These are phyloP conservation scores for Geosmithia putterillii DNA, from an alignment of 2,329 filamentous ascomycete species.

Conservation along the genomic window DNA sequence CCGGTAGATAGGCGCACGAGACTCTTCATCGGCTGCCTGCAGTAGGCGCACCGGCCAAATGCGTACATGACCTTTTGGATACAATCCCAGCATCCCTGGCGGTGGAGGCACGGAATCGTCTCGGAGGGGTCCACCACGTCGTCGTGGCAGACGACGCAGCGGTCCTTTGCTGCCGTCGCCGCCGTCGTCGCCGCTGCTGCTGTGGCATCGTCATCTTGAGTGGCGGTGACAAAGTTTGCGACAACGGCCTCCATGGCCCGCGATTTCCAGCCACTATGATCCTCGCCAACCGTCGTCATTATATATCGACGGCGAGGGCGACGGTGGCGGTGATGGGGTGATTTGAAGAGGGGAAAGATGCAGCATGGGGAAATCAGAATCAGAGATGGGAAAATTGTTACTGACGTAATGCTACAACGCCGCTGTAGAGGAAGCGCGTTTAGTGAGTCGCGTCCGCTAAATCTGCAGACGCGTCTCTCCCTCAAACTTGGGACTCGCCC, in stretches of 20 bases:
- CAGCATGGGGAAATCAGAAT: neutral
- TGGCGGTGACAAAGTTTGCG: neutral
- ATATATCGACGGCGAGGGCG: neutral
- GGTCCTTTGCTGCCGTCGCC: neutral
- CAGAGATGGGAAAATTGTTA: no score
- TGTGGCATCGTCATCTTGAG: neutral
- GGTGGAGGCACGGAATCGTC: conserved; percentile 66
- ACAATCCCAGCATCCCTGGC: conserved; percentile 76
- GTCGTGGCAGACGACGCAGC: conserved; percentile 75
- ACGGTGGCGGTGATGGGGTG: neutral
- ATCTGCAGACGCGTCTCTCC: neutral
- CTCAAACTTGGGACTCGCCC: neutral
- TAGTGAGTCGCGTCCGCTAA: conserved; percentile 1
- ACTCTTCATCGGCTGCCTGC: conserved; percentile 32
- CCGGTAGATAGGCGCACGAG: neutral
- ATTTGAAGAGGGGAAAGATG: neutral
- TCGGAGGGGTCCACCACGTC: conserved; percentile 58
- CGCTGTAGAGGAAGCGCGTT: neutral
- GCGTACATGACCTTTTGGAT: conserved; percentile 71
- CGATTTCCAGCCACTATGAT: neutral
- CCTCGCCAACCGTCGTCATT: neutral
- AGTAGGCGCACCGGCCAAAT: conserved; percentile 65
- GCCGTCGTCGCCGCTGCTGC: no score
- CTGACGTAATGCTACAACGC: neutral
- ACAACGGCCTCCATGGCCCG: neutral